Base-by-base conservation (phyloP, 768 basidiomycete species). In the Kondoa malvinella region DNA sequence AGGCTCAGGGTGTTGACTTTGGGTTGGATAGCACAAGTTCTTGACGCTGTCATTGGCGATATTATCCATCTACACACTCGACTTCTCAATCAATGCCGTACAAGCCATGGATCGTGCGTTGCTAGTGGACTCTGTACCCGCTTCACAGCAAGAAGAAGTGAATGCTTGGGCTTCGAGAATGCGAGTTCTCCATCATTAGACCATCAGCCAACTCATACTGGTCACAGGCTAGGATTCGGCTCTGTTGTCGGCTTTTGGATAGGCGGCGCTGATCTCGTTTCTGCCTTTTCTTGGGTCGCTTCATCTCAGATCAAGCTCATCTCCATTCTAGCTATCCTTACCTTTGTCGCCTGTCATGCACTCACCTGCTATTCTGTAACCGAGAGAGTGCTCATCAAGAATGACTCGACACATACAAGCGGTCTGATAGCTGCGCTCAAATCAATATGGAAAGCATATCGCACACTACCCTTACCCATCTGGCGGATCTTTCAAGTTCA, bases 271-370 rank as follows among this genome's bases (percentile, higher is more conserved):
- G n/a, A 94, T n/a, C 83, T 99, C 56, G 85, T 84, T 65, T 87
- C 89, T 3, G 78, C 92, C 66, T 81, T 99, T 61, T 78, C 83
- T 30, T 82, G 72, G 72, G 58, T 88, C 34, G 79, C 96, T 50
- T 92, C 92, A 60, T 84, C 83, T 40, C 94, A 99, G 76, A 97
- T 99, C 79, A 84, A 94, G 72, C 96, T 94, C 76, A 91, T 99
- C 76, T 96, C 92, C 73, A 80, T 97, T 58, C 80, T 97, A 69
- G 86, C 86, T 73, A 85, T 92, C 66, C 71, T 86, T 58, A 83
- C 92, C 56, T 84, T 99, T 4, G 83, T 87, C 2, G 70, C 79
- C 65, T 92, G 89, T 0, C 90, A 97, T 31, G 86, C 84, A 81
- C 83, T 91, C 56, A 97, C 95, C 1, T 96, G 92, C 75, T 61